Evolutionary conservation across 768 basidiomycete species (phyloP).

Genomic region (Cytidiella melzeri): DNA sequence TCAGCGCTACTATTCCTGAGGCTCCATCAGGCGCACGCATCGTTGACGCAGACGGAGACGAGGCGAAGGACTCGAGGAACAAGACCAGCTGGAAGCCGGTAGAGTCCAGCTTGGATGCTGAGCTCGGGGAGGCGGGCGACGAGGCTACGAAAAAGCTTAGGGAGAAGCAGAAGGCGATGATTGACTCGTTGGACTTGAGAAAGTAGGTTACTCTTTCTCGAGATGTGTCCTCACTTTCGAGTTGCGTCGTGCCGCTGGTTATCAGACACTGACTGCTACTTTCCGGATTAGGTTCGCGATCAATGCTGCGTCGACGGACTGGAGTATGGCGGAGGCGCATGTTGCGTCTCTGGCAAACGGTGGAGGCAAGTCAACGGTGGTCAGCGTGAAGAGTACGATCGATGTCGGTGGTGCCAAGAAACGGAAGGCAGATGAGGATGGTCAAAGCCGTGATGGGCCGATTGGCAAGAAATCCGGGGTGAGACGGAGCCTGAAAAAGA

Average conservation of each 20-base stretch:
- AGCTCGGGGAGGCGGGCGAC: conserved; percentile 58
- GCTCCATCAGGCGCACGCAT: conserved; percentile 24
- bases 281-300: conserved; percentile 66
- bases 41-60: conserved; percentile 22
- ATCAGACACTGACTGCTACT: no score
- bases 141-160: conserved; percentile 46
- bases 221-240: no score
- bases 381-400: conserved; percentile 60
- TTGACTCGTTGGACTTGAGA: conserved; percentile 80
- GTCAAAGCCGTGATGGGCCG: conserved; percentile 24
- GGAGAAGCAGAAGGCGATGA: conserved; percentile 81
- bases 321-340: conserved; percentile 70
- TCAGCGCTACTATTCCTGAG: conserved; percentile 57
- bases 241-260: background rate
- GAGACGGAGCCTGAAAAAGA: conserved; percentile 40
- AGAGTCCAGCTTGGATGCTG: conserved; percentile 24
- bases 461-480: conserved; percentile 23
- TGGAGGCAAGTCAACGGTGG: conserved; percentile 49
- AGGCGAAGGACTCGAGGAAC: conserved; percentile 9
- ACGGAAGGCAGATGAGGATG: conserved; percentile 59
- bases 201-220: conserved; percentile 51
- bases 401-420: conserved; percentile 40
- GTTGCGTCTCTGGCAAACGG: conserved; percentile 42
- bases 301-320: conserved; percentile 62
- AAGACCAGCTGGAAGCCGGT: conserved; percentile 23